These are phyloP conservation scores for Fusarium verticillioides DNA, from an alignment of 2,329 filamentous ascomycete genomes.

Conservation along the genomic window DNA sequence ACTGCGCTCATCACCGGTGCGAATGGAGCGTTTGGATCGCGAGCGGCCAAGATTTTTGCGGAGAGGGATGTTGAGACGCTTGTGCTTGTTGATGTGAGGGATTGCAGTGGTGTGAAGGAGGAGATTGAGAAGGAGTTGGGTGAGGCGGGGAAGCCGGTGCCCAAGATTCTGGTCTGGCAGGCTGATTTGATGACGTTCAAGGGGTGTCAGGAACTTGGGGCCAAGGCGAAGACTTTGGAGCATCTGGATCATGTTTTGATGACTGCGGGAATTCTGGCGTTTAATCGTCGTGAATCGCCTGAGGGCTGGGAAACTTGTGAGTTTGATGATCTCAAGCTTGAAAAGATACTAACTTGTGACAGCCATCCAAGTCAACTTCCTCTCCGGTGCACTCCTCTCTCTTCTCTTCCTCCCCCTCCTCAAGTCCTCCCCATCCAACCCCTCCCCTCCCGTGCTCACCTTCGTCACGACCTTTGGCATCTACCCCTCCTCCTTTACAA, in stretches of 20 bases:
- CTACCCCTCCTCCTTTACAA: conserved; percentile 52
- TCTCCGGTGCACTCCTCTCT: conserved; percentile 49
- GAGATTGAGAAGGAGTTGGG: conserved; percentile 49
- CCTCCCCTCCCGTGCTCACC: conserved; percentile 50
- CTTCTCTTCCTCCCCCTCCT: conserved; percentile 50
- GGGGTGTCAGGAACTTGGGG: conserved; percentile 48
- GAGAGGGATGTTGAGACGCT: conserved; percentile 49
- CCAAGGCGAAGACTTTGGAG: conserved; percentile 43
- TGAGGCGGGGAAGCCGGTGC: conserved; percentile 38
- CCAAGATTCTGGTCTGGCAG: conserved; percentile 51
- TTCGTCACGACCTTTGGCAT: conserved; percentile 54
- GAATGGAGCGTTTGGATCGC: conserved; percentile 51
- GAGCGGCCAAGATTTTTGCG: conserved; percentile 52
- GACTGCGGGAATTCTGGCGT: conserved; percentile 52
- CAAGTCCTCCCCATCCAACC: conserved; percentile 48
- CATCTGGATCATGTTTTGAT: conserved; percentile 51
- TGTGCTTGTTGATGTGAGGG: conserved; percentile 51
- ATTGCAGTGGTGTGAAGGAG: conserved; percentile 47
- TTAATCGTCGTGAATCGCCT: conserved; percentile 50
- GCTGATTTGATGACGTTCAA: conserved; percentile 52
- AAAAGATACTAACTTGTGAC: neutral
- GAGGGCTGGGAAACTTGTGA: conserved; percentile 54
- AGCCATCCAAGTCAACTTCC: conserved; percentile 53
- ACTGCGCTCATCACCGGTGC: conserved; percentile 52
- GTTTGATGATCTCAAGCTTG: neutral